A percentile compares a stretch with the other conserved stretches of the same genome.
Evolutionary conservation across 192 early-diverging fungal species (phyloP).

Genomic region (Linnemannia elongata): DNA sequence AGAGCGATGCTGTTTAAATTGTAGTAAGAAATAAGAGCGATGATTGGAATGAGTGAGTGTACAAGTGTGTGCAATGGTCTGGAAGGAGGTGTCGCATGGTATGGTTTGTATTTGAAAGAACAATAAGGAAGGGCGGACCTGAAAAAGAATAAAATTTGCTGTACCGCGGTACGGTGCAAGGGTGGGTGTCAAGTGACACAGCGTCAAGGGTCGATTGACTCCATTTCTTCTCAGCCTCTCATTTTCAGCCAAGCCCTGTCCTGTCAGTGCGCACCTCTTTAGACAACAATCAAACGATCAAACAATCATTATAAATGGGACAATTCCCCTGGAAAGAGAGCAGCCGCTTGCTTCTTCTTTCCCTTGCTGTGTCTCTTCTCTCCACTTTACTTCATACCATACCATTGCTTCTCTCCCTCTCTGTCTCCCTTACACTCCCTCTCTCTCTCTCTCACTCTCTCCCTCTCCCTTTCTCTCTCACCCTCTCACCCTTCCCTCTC

Average conservation of each 20-base stretch:
- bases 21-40: not conserved
- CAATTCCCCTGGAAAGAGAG: not conserved
- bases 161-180: not conserved
- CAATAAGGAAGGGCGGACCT: not conserved
- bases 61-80: too few species aligned
- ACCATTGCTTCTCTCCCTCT: not conserved
- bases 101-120: too few species aligned
- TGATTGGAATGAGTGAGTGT: not conserved
- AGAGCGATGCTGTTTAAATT: not conserved
- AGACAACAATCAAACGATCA: too few species aligned
- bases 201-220: constrained; percentile 3
- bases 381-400: not conserved
- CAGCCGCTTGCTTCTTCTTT: not conserved
- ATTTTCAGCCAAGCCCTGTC: not conserved
- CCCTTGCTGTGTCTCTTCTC: not conserved
- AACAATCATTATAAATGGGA: not conserved
- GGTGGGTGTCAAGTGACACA: not conserved
- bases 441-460: not conserved
- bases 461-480: not conserved
- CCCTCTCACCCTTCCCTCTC: not conserved
- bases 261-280: not conserved
- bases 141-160: not conserved
- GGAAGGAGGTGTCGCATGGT: too few species aligned
- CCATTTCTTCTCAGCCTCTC: not conserved
- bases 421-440: not conserved